A percentile compares a stretch with the other conserved stretches of the same genome.
phyloP scores from a whole-genome alignment of 495 filamentous ascomycete species.

The Trypethelium eluteriae region DNA sequence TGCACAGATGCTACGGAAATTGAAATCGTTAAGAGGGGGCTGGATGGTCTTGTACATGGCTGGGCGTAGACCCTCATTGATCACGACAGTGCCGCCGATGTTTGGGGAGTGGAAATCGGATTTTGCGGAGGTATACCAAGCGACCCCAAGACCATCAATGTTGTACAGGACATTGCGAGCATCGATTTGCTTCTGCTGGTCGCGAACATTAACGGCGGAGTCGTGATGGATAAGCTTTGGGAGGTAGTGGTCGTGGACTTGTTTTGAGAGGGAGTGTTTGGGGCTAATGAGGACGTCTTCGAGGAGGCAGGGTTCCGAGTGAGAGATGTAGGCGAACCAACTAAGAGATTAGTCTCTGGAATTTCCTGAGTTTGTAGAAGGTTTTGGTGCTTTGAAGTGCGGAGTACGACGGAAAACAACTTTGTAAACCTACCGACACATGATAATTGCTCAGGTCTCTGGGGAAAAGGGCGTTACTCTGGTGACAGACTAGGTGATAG shows the following conservation, averaged over 20 bases:
- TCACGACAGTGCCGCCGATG: neutral
- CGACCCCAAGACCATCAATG: slow-evolving; percentile 43
- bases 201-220: slow-evolving; percentile 32
- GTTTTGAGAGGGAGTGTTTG: slow-evolving; percentile 39
- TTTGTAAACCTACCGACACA: slow-evolving; percentile 20
- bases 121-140: slow-evolving; percentile 38
- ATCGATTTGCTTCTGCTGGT: slow-evolving; percentile 33
- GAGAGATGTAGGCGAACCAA: slow-evolving; percentile 38
- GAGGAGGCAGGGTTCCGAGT: slow-evolving; percentile 33
- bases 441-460: neutral
- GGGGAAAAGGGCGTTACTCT: no score
- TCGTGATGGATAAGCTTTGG: slow-evolving; percentile 40
- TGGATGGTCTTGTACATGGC: slow-evolving; percentile 43
- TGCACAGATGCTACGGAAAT: slow-evolving; percentile 40
- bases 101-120: slow-evolving; percentile 27
- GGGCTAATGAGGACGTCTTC: slow-evolving; percentile 36
- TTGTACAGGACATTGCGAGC: slow-evolving; percentile 44
- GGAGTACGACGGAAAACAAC: no score
- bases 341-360: slow-evolving; percentile 19
- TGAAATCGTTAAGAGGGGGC: slow-evolving; percentile 43
- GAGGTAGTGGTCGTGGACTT: slow-evolving; percentile 46
- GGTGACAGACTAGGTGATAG: no score
- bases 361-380: no score
- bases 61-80: slow-evolving; percentile 32
- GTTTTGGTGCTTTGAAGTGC: neutral